Evolutionary conservation across 257 asterid genomes (phyloP), one percentile per base, ranked within the genome.

Genomic region (Solanum ahanhuiri): DNA sequence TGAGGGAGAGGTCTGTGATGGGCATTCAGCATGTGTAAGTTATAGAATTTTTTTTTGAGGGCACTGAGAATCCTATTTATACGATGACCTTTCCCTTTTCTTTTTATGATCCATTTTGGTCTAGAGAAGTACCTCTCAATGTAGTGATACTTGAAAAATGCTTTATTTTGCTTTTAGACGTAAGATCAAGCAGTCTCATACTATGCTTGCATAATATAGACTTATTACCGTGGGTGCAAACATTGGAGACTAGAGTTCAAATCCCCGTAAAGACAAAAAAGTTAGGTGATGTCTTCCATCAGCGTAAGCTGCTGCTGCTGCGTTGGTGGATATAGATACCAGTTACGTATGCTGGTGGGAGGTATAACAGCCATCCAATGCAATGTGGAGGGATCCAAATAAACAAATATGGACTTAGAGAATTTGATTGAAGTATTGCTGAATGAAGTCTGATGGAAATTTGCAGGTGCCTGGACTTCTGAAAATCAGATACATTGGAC

Each of bases 401-500:
- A 8, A 18, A 33, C 81, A 71, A 22, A 20, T 73, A 11, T 37
- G 31, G 66, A 45, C 83, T 79, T 79, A 17, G 25, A 1, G 39
- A 25, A 77, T 43, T 4, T 77, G 63, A 43, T 77, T 77, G 12
- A 43, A 25, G 23, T 77, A 12, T 15, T 77, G 83, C 15, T 23
- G 4, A 28, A 79, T 45, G 84, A 4, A 28, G 34, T 79, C 3
- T 45, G 63, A 20, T 43, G 17, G 31, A 84, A 54, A 51, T 51
- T 18, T 92, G 89, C 96, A 95, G 98, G 94, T 94, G 85, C 98
- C 98, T 7, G 98, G 98, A 28, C 90, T 95, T 57, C 82, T 94
- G 33, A 95, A 95, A 92, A 95, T 95, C 67, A 93, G 98, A 54
- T 88, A 95, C 54, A 95, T 94, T 86, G 98, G 98, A 60, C 97